Evolutionary conservation across 2,329 filamentous ascomycete species (phyloP), one percentile per base, ranked within the genome.

Genomic region (Alternaria panax): DNA sequence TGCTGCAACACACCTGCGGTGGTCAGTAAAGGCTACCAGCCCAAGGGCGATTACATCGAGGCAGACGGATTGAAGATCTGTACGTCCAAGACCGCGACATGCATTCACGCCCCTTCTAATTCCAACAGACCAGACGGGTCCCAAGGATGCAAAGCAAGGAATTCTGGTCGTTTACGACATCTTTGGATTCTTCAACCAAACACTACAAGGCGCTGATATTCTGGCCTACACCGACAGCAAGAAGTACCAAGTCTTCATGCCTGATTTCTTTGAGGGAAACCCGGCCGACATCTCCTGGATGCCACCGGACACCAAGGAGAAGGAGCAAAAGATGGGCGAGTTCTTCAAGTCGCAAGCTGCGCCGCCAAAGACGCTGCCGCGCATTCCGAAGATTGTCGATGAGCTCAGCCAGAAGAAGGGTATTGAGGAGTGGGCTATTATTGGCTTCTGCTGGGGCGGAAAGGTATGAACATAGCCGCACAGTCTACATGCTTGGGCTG

Each of bases 181-280:
- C 75, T 89, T 89, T 71, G 86, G 86, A 52, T 88, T 85, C 81
- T 88, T 86, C 77, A 81, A 82, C 9, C 87, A 89, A 71, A 88
- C 86, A 9, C 67, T 88, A 18, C 87, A 89, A 70, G 87, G 87
- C 45, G 86, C 86, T 63, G 87, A 89, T 66, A 88, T 88, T 69
- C 83, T 88, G 41, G 84, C 87, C 27, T 78, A 80, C 66, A 80
- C 83, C 32, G 83, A 89, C 84, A 79, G 86, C 81, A 76, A 83
- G 60, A 87, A 91, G 73, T 95, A 96, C 83, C 88, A 88, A 68
- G 91, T 97, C 67, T 93, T 93, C 80, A 93, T 97, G 64, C 93
- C 93, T 27, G 93, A 97, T 80, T 94, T 92, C 85, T 96, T 97
- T 82, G 86, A 91, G 60, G 93, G 92, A 75, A 84, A 86, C 66